phyloP scores from a whole-genome alignment of 163 green algal genomes.

The Coccomyxa subellipsoidea region DNA sequence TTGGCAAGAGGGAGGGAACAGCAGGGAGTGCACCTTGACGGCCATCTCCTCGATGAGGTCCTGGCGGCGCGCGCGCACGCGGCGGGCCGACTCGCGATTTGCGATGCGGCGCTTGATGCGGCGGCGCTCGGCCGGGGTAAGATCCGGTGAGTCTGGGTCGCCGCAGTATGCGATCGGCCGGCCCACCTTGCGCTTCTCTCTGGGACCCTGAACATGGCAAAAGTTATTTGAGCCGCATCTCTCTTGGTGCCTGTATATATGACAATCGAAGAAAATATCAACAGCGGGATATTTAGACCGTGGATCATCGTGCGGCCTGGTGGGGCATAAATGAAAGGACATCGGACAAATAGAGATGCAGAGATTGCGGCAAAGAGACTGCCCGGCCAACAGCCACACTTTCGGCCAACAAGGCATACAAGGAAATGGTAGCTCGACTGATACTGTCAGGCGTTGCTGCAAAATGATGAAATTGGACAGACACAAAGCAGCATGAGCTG shows the following conservation, averaged over 20 bases:
- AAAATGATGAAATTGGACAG: no score
- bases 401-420: no score
- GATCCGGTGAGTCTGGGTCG: conserved; percentile 14
- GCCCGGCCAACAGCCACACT: no score
- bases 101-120: conserved; percentile 18
- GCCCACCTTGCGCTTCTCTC: conserved; percentile 27
- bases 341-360: not conserved
- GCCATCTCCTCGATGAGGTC: conserved; percentile 18
- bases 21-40: not conserved
- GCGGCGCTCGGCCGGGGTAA: conserved; percentile 19
- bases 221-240: no score
- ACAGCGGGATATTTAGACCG: not conserved
- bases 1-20: not conserved
- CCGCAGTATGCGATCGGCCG: conserved; percentile 24
- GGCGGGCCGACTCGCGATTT: conserved; percentile 12
- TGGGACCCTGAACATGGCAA: not conserved
- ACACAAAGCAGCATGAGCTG: no score
- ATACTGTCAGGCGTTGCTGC: no score
- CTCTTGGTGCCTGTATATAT: not conserved
- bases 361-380: not conserved
- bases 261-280: not conserved
- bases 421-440: no score
- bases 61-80: conserved; percentile 25
- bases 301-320: no score
- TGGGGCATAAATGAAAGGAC: no score